These are phyloP conservation scores for Pichia phayaonensis DNA, from an alignment of 805 yeast genomes.

Conservation along the genomic window DNA sequence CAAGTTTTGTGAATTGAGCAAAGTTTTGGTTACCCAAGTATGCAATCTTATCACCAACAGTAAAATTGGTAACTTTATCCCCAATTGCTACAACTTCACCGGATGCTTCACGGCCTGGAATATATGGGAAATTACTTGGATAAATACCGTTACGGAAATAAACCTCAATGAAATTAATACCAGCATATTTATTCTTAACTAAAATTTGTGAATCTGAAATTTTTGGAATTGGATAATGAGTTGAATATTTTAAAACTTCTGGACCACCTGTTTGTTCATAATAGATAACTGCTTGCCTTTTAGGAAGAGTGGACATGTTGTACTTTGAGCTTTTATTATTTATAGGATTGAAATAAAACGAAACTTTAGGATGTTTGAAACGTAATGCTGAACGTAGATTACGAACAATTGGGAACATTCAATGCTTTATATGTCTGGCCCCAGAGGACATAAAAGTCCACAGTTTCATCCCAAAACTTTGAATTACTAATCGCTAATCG, in stretches of 20 bases:
- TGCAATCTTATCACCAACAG: slow-evolving; percentile 67
- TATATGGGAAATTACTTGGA: slow-evolving; percentile 50
- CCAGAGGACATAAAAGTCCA: not conserved
- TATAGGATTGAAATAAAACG: not conserved
- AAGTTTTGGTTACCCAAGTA: slow-evolving; percentile 48
- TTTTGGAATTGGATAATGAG: slow-evolving; percentile 50
- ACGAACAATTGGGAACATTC: not conserved
- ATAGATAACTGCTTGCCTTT: slow-evolving; percentile 47
- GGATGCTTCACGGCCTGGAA: slow-evolving; percentile 64
- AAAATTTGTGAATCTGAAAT: slow-evolving; percentile 52
- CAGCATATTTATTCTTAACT: slow-evolving; percentile 68
- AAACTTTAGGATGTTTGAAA: not conserved
- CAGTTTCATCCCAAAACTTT: not conserved
- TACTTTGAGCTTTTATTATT: slow-evolving; percentile 1
- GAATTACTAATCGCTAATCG: too few relatives aligned
- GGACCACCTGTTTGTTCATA: slow-evolving; percentile 49
- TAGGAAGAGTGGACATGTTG: slow-evolving; percentile 33
- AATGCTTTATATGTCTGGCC: not conserved
- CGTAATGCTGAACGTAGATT: not conserved
- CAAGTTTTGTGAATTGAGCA: slow-evolving; percentile 62
- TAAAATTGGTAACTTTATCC: slow-evolving; percentile 40
- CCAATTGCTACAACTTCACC: slow-evolving; percentile 69
- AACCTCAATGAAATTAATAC: slow-evolving; percentile 75
- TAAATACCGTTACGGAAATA: slow-evolving; percentile 79
- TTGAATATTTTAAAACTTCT: slow-evolving; percentile 50